Conservation (phyloP, 2,329 filamentous ascomycete genomes). For the Fusarium begoniae region DNA sequence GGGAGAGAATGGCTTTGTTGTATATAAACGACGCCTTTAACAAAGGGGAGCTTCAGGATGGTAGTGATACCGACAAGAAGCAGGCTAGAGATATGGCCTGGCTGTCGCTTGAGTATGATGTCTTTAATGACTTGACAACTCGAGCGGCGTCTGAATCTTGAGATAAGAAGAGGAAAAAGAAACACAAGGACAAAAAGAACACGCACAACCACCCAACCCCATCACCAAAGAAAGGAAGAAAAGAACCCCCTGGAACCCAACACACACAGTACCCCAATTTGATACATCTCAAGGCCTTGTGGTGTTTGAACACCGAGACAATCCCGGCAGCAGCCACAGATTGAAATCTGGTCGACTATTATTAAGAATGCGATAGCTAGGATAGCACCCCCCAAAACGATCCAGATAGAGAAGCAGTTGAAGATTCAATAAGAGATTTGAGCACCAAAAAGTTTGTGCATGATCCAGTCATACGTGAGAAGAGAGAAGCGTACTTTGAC, state of each 20-base stretch:
- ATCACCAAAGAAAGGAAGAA: neutral
- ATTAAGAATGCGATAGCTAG: neutral
- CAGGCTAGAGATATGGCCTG: neutral
- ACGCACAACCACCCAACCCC: neutral
- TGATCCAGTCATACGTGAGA: neutral
- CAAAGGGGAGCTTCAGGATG: neutral
- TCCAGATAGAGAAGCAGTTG: no score
- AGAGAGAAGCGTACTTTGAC: neutral
- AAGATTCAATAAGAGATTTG: neutral
- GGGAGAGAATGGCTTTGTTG: constrained; percentile 2
- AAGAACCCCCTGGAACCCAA: neutral
- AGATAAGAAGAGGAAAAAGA: neutral
- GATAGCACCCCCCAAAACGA: neutral
- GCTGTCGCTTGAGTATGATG: neutral
- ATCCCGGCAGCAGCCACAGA: neutral
- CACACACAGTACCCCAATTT: neutral
- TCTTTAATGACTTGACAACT: neutral
- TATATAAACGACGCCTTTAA: neutral
- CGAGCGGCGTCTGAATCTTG: neutral
- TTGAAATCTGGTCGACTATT: neutral
- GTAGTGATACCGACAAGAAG: neutral
- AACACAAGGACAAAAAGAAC: neutral
- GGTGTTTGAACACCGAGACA: no score
- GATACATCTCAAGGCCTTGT: neutral
- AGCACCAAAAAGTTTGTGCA: neutral